Percentiles rank a stretch among this genome's conserved stretches.
These are phyloP conservation scores for Torulaspora delbrueckii DNA, from an alignment of 805 yeast genomes.

Conservation along the genomic window DNA sequence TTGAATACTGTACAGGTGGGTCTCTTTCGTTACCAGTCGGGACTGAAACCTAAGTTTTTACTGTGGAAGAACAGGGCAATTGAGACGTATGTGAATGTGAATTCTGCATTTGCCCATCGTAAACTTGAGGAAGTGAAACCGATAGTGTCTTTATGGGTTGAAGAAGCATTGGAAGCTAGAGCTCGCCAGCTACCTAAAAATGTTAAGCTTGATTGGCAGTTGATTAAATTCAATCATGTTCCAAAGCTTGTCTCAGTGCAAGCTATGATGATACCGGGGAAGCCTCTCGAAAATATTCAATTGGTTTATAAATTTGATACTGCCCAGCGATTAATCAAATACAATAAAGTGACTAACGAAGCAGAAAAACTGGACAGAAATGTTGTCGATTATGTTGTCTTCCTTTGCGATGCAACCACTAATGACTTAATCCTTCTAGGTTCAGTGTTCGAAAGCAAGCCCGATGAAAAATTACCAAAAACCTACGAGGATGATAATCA, in stretches of 20 bases:
- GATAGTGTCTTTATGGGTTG: constrained; percentile 57
- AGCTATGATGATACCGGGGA: constrained; percentile 56
- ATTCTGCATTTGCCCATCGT: constrained; percentile 68
- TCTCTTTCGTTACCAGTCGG: constrained; percentile 62
- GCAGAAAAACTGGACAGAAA: constrained; percentile 47
- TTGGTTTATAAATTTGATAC: constrained; percentile 60
- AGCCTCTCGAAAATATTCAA: constrained; percentile 52
- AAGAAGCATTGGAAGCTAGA: constrained; percentile 51
- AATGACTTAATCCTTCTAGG: constrained; percentile 58
- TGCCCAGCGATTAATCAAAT: constrained; percentile 50
- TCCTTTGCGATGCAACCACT: constrained; percentile 56
- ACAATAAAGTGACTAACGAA: constrained; percentile 42
- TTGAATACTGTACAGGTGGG: constrained; percentile 67
- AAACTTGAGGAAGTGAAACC: constrained; percentile 45
- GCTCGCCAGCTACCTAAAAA: constrained; percentile 51
- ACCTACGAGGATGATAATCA: constrained; percentile 25
- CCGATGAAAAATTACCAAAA: constrained; percentile 37
- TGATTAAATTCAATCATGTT: constrained; percentile 58
- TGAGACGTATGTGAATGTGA: constrained; percentile 69
- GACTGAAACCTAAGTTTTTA: constrained; percentile 58
- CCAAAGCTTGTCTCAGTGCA: constrained; percentile 74
- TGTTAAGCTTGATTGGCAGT: constrained; percentile 67
- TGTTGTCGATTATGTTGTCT: constrained; percentile 57
- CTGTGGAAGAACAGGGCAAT: constrained; percentile 86
- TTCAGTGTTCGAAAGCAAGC: constrained; percentile 57